Percentiles rank a stretch among this genome's conserved stretches.
Evolutionary conservation across 2,329 filamentous ascomycete species (phyloP).

Genomic region (Colletotrichum spinosum): DNA sequence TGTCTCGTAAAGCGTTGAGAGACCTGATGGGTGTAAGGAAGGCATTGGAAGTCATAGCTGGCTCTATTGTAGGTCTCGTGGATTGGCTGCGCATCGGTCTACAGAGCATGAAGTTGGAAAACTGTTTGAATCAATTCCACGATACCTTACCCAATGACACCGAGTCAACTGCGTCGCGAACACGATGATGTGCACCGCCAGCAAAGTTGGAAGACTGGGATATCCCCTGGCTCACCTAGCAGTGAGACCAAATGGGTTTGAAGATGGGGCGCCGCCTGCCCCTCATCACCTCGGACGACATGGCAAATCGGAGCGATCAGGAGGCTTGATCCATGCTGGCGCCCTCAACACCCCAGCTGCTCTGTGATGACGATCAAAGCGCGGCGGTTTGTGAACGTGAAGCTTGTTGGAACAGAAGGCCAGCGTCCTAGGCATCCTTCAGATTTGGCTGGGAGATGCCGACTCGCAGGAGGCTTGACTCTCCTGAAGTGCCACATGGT

Average conservation of each 20-base stretch:
- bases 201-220: conserved; percentile 6
- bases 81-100: too few relatives aligned
- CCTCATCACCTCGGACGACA: conserved; percentile 30
- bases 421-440: conserved; percentile 1
- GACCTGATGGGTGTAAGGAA: too few relatives aligned
- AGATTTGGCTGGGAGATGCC: too few relatives aligned
- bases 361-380: conserved; percentile 9
- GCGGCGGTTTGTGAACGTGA: not conserved
- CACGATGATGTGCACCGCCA: conserved; percentile 8
- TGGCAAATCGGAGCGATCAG: conserved; percentile 19
- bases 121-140: not conserved
- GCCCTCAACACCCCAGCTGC: conserved; percentile 12
- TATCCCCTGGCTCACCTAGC: conserved; percentile 14
- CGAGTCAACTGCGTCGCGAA: conserved; percentile 14
- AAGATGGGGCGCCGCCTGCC: conserved; percentile 21
- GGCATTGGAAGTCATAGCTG: too few relatives aligned
- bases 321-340: conserved; percentile 33
- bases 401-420: not conserved
- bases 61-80: too few relatives aligned
- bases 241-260: conserved; percentile 34
- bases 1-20: too few relatives aligned
- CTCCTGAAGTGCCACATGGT: conserved; percentile 21
- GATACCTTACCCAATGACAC: conserved; percentile 4
- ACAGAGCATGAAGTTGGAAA: not conserved
- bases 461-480: conserved; percentile 3